Evolutionary conservation across 169 alveolate genomes (phyloP).

Genomic region (Cystoisospora suis): DNA sequence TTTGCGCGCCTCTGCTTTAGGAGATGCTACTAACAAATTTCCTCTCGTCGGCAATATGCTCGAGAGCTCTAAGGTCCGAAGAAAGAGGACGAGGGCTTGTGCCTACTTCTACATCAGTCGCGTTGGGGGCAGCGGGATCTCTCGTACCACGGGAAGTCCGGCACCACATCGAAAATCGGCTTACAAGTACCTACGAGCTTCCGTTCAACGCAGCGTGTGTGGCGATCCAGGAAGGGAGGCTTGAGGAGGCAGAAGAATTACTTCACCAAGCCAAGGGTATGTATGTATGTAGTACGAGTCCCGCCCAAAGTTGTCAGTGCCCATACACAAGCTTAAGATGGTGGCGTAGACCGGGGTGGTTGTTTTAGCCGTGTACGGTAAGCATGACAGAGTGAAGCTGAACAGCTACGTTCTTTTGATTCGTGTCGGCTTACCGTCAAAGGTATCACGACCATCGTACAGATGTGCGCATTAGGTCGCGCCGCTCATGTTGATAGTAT

Average conservation of each 20-base stretch:
- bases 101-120: not conserved
- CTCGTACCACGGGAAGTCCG: not conserved
- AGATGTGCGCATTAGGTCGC: too few species aligned
- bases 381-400: too few species aligned
- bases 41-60: constrained; percentile 17
- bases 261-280: constrained; percentile 4
- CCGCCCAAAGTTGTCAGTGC: not conserved
- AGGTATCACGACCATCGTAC: too few species aligned
- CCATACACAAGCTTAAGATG: too few species aligned
- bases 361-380: too few species aligned
- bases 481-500: too few species aligned
- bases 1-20: not conserved
- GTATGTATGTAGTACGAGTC: not conserved
- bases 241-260: constrained; percentile 4
- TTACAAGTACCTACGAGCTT: not conserved
- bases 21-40: constrained; percentile 15
- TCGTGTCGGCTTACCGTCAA: too few species aligned
- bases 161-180: not conserved
- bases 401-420: too few species aligned
- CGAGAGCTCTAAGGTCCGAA: too few species aligned
- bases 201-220: constrained; percentile 53
- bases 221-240: constrained; percentile 2
- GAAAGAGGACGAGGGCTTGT: not conserved
- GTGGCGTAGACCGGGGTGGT: too few species aligned
- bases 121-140: not conserved